A percentile compares a stretch with the other conserved stretches of the same genome.
These are phyloP conservation scores for Ceriops zippeliana DNA, from an alignment of 345 rosid genomes.

Conservation along the genomic window DNA sequence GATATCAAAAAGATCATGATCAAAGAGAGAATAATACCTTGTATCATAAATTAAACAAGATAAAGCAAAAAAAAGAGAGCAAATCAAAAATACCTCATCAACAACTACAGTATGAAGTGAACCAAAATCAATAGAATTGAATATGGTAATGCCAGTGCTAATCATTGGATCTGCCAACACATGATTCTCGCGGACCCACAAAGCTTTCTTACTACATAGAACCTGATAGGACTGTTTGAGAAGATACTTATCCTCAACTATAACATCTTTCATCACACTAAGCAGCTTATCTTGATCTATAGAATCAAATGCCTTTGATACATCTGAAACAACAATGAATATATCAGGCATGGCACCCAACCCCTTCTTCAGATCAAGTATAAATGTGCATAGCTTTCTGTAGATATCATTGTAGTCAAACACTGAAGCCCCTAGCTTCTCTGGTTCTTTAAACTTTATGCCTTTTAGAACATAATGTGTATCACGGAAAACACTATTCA, in stretches of 20 bases:
- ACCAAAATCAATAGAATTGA: conserved; percentile 33
- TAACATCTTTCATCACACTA: conserved; percentile 44
- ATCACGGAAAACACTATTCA: conserved; percentile 55
- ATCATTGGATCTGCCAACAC: conserved; percentile 25
- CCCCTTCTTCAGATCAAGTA: conserved; percentile 48
- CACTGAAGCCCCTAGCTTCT: conserved; percentile 69
- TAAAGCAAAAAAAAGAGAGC: background rate
- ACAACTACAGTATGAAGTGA: conserved; percentile 45
- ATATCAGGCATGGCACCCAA: conserved; percentile 38
- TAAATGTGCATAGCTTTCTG: conserved; percentile 56
- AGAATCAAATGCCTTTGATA: conserved; percentile 82
- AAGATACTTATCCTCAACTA: conserved; percentile 42
- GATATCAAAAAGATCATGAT: background rate
- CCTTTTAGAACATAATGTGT: conserved; percentile 69
- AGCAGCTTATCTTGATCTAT: conserved; percentile 66
- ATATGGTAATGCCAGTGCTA: conserved; percentile 25
- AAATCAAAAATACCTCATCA: conserved; percentile 45
- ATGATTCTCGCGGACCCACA: conserved; percentile 40
- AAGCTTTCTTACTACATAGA: conserved; percentile 41
- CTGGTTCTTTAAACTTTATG: conserved; percentile 57
- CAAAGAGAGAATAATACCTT: background rate
- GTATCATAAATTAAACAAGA: background rate
- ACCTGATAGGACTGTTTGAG: conserved; percentile 48
- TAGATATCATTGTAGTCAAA: conserved; percentile 83
- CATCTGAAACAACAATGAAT: conserved; percentile 74